Percentiles rank a stretch among this genome's conserved stretches.
Evolutionary conservation across 805 yeast species (phyloP).

Genomic region (Suhomyces tanzawaensis): DNA sequence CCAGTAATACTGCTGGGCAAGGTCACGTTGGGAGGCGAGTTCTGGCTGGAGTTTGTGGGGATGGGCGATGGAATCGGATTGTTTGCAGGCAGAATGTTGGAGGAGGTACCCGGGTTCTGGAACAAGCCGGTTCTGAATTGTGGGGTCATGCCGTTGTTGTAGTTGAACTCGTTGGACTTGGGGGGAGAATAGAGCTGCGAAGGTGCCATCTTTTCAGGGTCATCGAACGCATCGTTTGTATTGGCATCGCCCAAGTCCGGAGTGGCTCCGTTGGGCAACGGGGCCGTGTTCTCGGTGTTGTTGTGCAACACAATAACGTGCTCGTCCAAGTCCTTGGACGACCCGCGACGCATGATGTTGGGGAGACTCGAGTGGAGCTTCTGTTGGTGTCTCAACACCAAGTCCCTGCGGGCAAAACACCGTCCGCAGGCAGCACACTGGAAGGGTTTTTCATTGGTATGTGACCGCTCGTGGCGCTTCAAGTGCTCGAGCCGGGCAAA

Average conservation of each 20-base stretch:
- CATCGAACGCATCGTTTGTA: neutral
- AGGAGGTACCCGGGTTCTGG: constrained; percentile 2
- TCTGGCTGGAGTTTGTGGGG: constrained; percentile 22
- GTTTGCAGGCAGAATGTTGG: neutral
- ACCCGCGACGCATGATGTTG: constrained; percentile 33
- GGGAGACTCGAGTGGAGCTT: constrained; percentile 71
- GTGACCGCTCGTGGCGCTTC: constrained; percentile 88
- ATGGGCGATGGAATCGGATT: constrained; percentile 24
- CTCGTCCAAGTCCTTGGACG: constrained; percentile 35
- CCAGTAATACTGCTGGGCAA: constrained; percentile 1
- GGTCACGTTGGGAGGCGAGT: constrained; percentile 22
- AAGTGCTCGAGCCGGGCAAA: constrained; percentile 94
- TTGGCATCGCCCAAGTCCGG: constrained; percentile 1
- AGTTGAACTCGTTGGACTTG: constrained; percentile 5
- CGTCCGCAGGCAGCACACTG: constrained; percentile 96
- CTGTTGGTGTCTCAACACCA: constrained; percentile 90
- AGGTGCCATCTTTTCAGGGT: constrained; percentile 4
- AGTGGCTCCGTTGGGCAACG: constrained; percentile 29
- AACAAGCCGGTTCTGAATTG: constrained; percentile 17
- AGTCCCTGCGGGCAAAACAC: constrained; percentile 87
- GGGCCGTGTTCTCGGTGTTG: constrained; percentile 52
- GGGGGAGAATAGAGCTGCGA: constrained; percentile 18
- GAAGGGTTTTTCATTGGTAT: constrained; percentile 85
- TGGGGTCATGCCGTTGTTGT: constrained; percentile 3
- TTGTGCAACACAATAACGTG: constrained; percentile 52